Evolutionary conservation across 768 basidiomycete genomes (phyloP).

Genomic region (Boletus sp.): DNA sequence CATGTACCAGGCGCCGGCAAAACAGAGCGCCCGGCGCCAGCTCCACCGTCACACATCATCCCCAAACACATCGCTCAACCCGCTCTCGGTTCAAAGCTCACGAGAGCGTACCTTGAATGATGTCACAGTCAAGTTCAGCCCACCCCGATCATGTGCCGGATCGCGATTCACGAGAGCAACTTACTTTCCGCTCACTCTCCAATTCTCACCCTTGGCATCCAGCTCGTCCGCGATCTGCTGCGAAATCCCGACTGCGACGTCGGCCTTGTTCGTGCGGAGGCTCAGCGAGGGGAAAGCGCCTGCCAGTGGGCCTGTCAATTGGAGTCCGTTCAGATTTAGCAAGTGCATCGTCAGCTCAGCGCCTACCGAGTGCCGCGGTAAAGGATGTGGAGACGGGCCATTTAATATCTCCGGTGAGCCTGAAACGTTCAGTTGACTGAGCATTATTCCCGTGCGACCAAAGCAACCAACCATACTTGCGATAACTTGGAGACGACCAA

Average conservation of each 20-base stretch:
- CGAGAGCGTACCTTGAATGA: constrained; percentile 27
- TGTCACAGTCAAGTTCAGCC: background rate
- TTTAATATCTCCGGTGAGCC: constrained; percentile 81
- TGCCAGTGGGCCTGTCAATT: constrained; percentile 66
- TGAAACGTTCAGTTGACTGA: constrained; percentile 32
- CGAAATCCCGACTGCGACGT: constrained; percentile 81
- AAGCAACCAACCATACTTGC: constrained; percentile 59
- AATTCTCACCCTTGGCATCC: constrained; percentile 63
- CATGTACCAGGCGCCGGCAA: background rate
- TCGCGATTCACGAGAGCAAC: background rate
- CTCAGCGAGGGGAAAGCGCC: constrained; percentile 81
- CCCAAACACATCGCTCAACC: background rate
- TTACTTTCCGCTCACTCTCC: constrained; percentile 81
- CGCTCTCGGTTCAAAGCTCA: constrained; percentile 29
- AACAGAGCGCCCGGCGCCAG: background rate
- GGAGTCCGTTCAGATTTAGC: background rate
- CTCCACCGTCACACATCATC: no score
- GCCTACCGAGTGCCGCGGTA: constrained; percentile 63
- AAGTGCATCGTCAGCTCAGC: background rate
- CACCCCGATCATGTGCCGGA: background rate
- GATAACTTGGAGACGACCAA: constrained; percentile 50
- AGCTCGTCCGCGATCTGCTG: constrained; percentile 66
- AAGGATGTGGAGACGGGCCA: constrained; percentile 88
- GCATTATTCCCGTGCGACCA: background rate
- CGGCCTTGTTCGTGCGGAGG: constrained; percentile 92